Evolutionary conservation across 352 stramenopile genomes (phyloP), one percentile per base, ranked within the genome.

Genomic region (Globisporangium takayamanum): DNA sequence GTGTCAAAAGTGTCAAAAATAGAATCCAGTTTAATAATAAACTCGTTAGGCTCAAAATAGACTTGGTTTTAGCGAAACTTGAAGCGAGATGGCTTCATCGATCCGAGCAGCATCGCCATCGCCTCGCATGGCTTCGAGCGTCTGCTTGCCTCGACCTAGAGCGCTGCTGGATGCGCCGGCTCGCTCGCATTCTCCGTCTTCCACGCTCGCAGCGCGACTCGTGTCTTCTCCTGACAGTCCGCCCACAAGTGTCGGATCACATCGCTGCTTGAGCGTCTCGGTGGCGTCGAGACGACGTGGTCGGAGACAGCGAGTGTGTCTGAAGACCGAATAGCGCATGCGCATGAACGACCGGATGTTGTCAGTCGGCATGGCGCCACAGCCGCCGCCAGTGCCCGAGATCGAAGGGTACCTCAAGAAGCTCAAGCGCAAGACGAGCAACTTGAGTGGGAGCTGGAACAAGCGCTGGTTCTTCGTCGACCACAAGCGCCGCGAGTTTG

Each of bases 361-460:
- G 18, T n/a, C 59, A 0, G 11, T 45, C 5, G 59, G 59, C 0
- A 55, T 78, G 47, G 66, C 69, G 12, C 80, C 79, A 12, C 70
- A 79, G 46, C 61, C 79, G 14, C 80, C 80, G 0, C 53, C 76
- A 33, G 73, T 82, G 16, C 84, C 84, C 1, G 80, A 92, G 68
- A 91, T 92, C 59, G 82, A 94, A 64, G 84, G 84, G 18, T 91
- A 81, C 51, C 68, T 94, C n/a, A 90, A 92, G 67, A 92, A 94
- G 61, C 77, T 94, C 55, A 94, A 94, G 68, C 84, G 84, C 53
- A 92, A 92, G 60, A 91, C 84, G 6, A 87, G 72, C 65, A 91
- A 78, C 64, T 47, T 88, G 42, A 78, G 70, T 25, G 80, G 80
- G 2, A 88, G 84, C 59, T 94, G 80, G 82, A 94, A 91, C 76